Evolutionary conservation across 306 rosid genomes (phyloP), one percentile per base, ranked within the genome.

Genomic region (Styphnolobium japonicum): DNA sequence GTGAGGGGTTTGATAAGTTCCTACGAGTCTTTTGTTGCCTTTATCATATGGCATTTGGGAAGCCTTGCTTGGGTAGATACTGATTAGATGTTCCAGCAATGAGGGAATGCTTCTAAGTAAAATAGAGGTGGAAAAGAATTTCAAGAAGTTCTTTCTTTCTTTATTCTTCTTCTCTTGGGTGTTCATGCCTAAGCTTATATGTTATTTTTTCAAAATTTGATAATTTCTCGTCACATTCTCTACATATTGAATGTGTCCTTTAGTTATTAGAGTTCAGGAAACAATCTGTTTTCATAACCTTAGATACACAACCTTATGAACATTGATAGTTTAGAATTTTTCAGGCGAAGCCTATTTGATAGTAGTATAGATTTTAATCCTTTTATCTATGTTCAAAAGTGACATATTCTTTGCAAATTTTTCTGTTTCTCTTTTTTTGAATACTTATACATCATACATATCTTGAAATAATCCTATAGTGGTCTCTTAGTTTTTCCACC

Each of bases 401-500:
- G 29, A 48, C 36, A 18, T 11, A 14, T 67, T 9, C 39, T 76
- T 40, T 61, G 65, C 52, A 66, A 36, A 8, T 33, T 53, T 2
- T 21, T 56, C 67, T n/a, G 67, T n/a, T 65, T 31, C 39, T 10
- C 22, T 64, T 39, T 23, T 14, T 27, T 7, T 1, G 34, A 48
- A 49, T 49, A 33, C 7, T 71, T 15, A 40, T 53, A 37, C 43
- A 40, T 4, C 67, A 67, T 61, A 45, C 61, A 33, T 27, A n/a
- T 25, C 21, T 56, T 37, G 46, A 79, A 69, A 66, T 79, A 48
- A 49, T 42, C 55, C 67, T 71, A 19, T 76, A 22, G 33, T 25
- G 23, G 52, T 61, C 31, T 75, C 73, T 82, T 71, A 46, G 74
- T 73, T 78, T 62, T 76, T 80, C 39, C 43, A 52, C 58, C 46